Evolutionary conservation across 306 rosid genomes (phyloP), one percentile per base, ranked within the genome.

Genomic region (Cercis canadensis): DNA sequence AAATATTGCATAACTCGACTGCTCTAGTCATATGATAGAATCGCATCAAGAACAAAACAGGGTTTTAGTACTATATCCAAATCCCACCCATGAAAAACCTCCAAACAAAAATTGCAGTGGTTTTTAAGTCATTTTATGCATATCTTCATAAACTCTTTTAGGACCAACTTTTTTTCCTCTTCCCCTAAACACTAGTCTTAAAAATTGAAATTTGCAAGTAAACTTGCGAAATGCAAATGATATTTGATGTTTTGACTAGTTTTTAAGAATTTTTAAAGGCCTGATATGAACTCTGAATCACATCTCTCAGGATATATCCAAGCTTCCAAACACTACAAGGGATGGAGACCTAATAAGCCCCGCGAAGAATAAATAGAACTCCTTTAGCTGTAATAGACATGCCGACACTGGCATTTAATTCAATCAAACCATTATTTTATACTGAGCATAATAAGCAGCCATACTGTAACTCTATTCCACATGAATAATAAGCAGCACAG

Each of bases 101-200:
- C 29, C 62, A 21, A 50, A n/a, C 7, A 50, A 52, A 10, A 47
- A 10, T 15, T 11, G n/a, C 36, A 57, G 45, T 40, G 63, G 33
- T 47, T 65, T 24, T 56, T 55, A 50, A 57, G 50, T 43, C 74
- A 70, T 43, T 63, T 70, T 16, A 36, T 33, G 8, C 29, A 37
- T 4, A 37, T 37, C 43, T 37, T 37, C 43, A 6, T 37, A 37
- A 37, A 2, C 43, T 6, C 43, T 5, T 5, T 37, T 37, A 37
- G 43, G 10, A 37, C 43, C 6, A 37, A 37, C 3, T 6, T n/a
- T n/a, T n/a, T n/a, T n/a, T n/a, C n/a, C n/a, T n/a, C n/a, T n/a
- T n/a, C n/a, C n/a, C n/a, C 39, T 34, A 34, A 34, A 34, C 39
- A 34, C 39, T 34, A 34, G 39, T 34, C 39, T 34, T 34, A n/a